Conservation (phyloP, 2,329 filamentous ascomycete species). For the Fusarium pseudoanthophilum region DNA sequence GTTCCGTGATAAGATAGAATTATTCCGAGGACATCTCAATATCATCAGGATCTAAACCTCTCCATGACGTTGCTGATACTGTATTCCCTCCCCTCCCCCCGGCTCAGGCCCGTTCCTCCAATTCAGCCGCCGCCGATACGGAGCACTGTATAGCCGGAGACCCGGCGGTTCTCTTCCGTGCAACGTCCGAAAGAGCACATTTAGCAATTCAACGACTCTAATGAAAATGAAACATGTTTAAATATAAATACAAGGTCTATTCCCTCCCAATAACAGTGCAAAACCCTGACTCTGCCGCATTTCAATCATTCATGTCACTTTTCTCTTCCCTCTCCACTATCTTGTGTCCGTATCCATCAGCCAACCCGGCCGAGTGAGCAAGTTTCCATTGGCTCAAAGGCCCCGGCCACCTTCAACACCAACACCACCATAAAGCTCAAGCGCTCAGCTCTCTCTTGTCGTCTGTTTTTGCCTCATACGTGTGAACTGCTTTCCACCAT, state of each 20-base stretch:
- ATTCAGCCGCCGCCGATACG: slow-evolving; percentile 24
- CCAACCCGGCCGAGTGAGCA: slow-evolving; percentile 52
- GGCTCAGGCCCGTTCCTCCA: slow-evolving; percentile 24
- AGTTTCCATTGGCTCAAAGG: slow-evolving; percentile 57
- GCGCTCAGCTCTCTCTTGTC: slow-evolving; percentile 16
- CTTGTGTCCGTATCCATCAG: slow-evolving; percentile 37
- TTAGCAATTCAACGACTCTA: background rate
- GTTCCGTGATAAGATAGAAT: background rate
- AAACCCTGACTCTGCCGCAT: background rate
- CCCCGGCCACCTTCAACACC: slow-evolving; percentile 38
- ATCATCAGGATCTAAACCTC: background rate
- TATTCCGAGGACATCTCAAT: background rate
- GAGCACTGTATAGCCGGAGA: slow-evolving; percentile 26
- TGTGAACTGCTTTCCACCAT: background rate
- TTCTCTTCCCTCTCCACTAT: slow-evolving; percentile 29
- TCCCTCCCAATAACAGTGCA: background rate
- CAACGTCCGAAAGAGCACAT: slow-evolving; percentile 5
- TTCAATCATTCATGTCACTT: slow-evolving; percentile 9
- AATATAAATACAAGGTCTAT: background rate
- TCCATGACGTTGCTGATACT: background rate
- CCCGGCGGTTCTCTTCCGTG: slow-evolving; percentile 21
- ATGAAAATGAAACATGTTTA: background rate
- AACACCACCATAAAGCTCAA: slow-evolving; percentile 32
- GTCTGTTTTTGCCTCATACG: slow-evolving; percentile 12
- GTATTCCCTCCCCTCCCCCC: background rate